phyloP scores from a whole-genome alignment of 495 filamentous ascomycete genomes.

The Amorphotheca resinae region DNA sequence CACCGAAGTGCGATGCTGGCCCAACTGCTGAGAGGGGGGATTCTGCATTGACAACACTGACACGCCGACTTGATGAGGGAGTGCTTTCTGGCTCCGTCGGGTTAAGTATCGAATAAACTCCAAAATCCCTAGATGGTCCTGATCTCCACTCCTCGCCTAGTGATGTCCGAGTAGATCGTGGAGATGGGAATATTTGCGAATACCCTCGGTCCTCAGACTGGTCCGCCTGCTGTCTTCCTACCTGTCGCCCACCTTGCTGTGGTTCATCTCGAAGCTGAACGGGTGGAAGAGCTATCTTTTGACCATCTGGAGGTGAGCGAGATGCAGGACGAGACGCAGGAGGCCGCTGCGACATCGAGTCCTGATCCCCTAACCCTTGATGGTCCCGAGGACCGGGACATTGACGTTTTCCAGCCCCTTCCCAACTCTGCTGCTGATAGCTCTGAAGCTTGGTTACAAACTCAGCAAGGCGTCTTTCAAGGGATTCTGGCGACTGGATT shows the following conservation, averaged over 20 bases:
- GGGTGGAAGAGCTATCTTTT: slow-evolving; percentile 18
- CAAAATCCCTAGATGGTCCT: slow-evolving; percentile 29
- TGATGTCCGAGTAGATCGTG: slow-evolving; percentile 10
- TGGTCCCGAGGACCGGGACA: slow-evolving; percentile 37
- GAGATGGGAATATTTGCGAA: slow-evolving; percentile 11
- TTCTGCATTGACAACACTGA: slow-evolving; percentile 9
- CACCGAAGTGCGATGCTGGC: slow-evolving; percentile 10
- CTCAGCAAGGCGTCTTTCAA: slow-evolving; percentile 18
- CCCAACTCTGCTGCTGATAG: slow-evolving; percentile 23
- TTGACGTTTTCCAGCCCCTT: slow-evolving; percentile 32
- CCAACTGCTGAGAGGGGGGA: slow-evolving; percentile 10
- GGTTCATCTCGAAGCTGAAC: slow-evolving; percentile 21
- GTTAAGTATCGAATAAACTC: slow-evolving; percentile 40
- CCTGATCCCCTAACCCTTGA: slow-evolving; percentile 42
- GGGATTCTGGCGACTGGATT: slow-evolving; percentile 12
- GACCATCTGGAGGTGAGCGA: slow-evolving; percentile 21
- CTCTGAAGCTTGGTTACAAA: slow-evolving; percentile 22
- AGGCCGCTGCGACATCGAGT: slow-evolving; percentile 48
- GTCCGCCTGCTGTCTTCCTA: slow-evolving; percentile 11
- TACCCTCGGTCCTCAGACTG: slow-evolving; percentile 8
- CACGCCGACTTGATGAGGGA: slow-evolving; percentile 4
- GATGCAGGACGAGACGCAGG: slow-evolving; percentile 28
- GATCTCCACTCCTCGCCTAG: slow-evolving; percentile 26
- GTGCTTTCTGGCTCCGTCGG: slow-evolving; percentile 25
- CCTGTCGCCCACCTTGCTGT: slow-evolving; percentile 14